Evolutionary conservation across 1,139 yeast species (phyloP).

Genomic region (Scheffersomyces segobiensis): DNA sequence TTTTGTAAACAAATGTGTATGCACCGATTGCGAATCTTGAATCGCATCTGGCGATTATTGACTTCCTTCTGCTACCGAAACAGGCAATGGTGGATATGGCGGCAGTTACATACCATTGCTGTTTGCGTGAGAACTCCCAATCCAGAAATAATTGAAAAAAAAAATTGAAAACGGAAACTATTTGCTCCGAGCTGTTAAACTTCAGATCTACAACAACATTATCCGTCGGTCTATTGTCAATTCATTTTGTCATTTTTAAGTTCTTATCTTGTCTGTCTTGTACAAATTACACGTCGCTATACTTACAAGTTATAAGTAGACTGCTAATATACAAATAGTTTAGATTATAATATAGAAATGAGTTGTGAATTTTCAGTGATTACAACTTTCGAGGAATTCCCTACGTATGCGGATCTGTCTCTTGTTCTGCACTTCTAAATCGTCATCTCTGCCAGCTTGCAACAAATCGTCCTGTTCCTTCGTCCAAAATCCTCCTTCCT

Average conservation of each 20-base stretch:
- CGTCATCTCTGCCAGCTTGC: constrained; percentile 11
- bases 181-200: neutral
- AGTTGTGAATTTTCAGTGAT: neutral
- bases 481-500: constrained; percentile 30
- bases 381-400: constrained; percentile 17
- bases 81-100: neutral
- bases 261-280: neutral
- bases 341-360: too few species aligned
- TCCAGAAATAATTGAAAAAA: neutral
- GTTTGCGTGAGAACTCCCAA: neutral
- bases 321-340: neutral
- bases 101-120: neutral
- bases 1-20: neutral
- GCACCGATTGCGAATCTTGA: neutral
- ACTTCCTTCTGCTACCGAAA: neutral
- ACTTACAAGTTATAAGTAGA: neutral
- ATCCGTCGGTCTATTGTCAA: neutral
- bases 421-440: constrained; percentile 21
- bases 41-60: neutral
- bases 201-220: neutral
- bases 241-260: too few species aligned
- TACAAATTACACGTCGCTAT: neutral
- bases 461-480: constrained; percentile 22
- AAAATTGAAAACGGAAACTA: neutral
- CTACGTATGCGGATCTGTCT: constrained; percentile 21